Conservation (phyloP, 192 early-diverging fungal genomes). For the Tieghemiomyces parasiticus region DNA sequence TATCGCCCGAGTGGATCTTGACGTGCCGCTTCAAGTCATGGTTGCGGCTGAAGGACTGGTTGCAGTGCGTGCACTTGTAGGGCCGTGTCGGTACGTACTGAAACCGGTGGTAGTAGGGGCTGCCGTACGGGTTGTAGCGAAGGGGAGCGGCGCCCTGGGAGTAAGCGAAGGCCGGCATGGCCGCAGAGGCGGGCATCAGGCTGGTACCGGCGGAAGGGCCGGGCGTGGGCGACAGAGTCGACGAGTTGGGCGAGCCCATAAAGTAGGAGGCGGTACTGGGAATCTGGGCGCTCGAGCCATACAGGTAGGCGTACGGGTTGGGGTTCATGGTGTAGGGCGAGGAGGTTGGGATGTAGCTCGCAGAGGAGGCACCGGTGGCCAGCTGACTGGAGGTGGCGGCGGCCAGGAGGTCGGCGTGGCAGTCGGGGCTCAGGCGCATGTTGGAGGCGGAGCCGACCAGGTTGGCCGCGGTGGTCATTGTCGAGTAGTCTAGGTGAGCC, state of each 20-base stretch:
- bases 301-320: neutral
- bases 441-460: neutral
- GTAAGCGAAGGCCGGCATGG: neutral
- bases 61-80: conserved; percentile 35
- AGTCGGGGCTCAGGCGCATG: neutral
- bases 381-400: neutral
- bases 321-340: neutral
- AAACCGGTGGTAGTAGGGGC: neutral
- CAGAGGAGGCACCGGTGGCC: neutral
- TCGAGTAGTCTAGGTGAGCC: no score
- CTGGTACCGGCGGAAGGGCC: neutral
- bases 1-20: conserved; percentile 57
- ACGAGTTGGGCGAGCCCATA: neutral
- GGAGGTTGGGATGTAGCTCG: neutral
- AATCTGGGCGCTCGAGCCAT: neutral
- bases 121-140: neutral
- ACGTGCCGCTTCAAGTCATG: conserved; percentile 62
- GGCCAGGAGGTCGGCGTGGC: neutral
- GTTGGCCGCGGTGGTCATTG: no score
- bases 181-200: neutral
- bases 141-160: neutral
- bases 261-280: neutral
- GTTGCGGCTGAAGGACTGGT: conserved; percentile 48
- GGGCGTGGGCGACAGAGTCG: neutral
- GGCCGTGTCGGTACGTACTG: conserved; percentile 24